A percentile compares a stretch with the other conserved stretches of the same genome.
These are phyloP conservation scores for Scheffersomyces spartinae DNA, from an alignment of 805 yeast genomes.

Conservation along the genomic window DNA sequence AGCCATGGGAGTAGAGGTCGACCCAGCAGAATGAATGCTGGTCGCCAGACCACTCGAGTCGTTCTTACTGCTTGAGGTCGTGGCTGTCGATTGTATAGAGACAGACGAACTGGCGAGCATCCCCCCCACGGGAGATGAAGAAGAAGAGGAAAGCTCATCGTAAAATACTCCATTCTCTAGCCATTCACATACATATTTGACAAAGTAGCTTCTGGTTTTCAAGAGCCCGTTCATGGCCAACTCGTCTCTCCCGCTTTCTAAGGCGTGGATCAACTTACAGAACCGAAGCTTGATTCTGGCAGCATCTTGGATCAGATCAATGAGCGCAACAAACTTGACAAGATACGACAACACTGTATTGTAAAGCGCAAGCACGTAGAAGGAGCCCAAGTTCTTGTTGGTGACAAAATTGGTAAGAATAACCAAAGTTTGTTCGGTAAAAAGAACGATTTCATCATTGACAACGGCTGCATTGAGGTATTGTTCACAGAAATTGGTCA, in stretches of 20 bases:
- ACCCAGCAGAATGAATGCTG: too few species aligned
- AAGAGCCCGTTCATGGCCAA: constrained; percentile 34
- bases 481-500: constrained; percentile 11
- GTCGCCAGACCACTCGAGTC: not conserved
- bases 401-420: too few species aligned
- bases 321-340: too few species aligned
- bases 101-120: too few species aligned
- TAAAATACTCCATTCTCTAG: constrained; percentile 38
- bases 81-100: constrained; percentile 5
- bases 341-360: too few species aligned
- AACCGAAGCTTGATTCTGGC: too few species aligned
- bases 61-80: not conserved
- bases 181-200: constrained; percentile 40
- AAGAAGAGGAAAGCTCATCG: constrained; percentile 17
- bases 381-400: too few species aligned
- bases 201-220: constrained; percentile 34
- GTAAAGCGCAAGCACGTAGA: too few species aligned
- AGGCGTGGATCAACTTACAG: constrained; percentile 23
- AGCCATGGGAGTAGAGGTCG: too few species aligned
- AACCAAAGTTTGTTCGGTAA: constrained; percentile 25
- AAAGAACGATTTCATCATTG: constrained; percentile 19
- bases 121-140: too few species aligned
- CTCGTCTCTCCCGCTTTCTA: constrained; percentile 20
- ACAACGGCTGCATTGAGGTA: constrained; percentile 7
- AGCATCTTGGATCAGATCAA: too few species aligned